These are phyloP conservation scores for Claviceps cyperi DNA, from an alignment of 2,329 filamentous ascomycete species.

Conservation along the genomic window DNA sequence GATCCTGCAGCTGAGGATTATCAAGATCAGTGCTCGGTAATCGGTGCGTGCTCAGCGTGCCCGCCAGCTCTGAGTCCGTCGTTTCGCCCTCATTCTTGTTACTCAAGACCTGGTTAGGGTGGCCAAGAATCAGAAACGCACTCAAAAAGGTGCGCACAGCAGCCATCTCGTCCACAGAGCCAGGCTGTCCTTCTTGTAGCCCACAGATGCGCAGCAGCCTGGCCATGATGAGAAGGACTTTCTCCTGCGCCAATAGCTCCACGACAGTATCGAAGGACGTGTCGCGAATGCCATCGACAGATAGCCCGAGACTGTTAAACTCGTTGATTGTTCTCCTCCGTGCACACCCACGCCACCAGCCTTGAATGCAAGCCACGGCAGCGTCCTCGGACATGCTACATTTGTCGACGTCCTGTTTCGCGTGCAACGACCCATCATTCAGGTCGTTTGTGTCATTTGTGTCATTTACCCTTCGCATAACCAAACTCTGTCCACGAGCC, in stretches of 20 bases:
- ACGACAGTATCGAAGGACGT: constrained; percentile 64
- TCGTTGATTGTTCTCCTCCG: constrained; percentile 47
- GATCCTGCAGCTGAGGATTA: constrained; percentile 51
- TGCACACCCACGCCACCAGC: constrained; percentile 49
- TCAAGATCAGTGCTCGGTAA: constrained; percentile 32
- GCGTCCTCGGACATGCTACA: constrained; percentile 39
- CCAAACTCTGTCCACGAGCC: constrained; percentile 37
- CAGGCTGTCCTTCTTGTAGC: constrained; percentile 47
- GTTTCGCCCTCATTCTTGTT: constrained; percentile 51
- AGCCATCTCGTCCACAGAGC: constrained; percentile 53
- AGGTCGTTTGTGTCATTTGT: neutral
- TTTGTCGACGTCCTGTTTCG: constrained; percentile 29
- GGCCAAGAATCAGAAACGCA: constrained; percentile 65
- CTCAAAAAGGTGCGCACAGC: constrained; percentile 64
- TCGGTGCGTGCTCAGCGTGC: constrained; percentile 14
- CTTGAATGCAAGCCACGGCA: constrained; percentile 53
- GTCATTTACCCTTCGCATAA: constrained; percentile 32
- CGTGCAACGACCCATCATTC: constrained; percentile 31
- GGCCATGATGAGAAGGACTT: constrained; percentile 50
- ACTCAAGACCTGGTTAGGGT: constrained; percentile 63
- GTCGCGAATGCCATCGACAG: constrained; percentile 53
- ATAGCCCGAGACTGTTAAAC: constrained; percentile 52
- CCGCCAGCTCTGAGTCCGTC: constrained; percentile 39
- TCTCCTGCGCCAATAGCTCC: constrained; percentile 49
- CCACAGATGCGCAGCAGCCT: constrained; percentile 56